Evolutionary conservation across 495 filamentous ascomycete species (phyloP), one percentile per base, ranked within the genome.

Genomic region (Hypoxylon rickii): DNA sequence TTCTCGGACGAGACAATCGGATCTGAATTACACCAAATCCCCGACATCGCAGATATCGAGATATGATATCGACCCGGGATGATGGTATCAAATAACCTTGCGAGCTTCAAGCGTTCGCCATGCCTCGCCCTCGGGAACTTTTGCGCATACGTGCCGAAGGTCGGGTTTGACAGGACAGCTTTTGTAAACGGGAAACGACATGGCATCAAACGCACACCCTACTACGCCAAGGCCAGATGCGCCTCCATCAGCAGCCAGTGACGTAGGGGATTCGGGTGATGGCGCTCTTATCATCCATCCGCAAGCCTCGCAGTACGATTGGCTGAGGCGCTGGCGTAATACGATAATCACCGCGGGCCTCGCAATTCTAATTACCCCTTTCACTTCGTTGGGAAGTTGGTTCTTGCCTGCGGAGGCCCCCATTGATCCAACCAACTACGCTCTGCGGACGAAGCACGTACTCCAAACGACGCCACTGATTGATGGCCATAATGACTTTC

Each of bases 401-500:
- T 17, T 56, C 19, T 34, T 15, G 15, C 29, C 19, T 1, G 36
- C 44, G 2, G 52, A 49, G 18, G 21, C 51, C 0, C 32, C 51
- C 0, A 55, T 55, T 13, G 51, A 55, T 8, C 51, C 51, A 34
- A 55, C 51, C 7, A 36, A 55, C 26, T 55, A 47, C 15, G 43
- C 51, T 2, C 19, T 55, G 10, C 36, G 51, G 7, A 55, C 51
- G 5, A 55, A 55, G 21, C 43, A 36, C 26, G 16, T 55, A 19
- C 36, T 55, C 3, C 20, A 40, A 20, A 55, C 20, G 3, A 49
- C 53, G 3, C 53, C 53, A 0, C 53, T 59, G 21, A 67, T 69
- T 17, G 68, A 71, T 42, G 66, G 66, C 3, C 68, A 71, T 24
- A 69, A 69, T 44, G 66, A 69, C 15, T 50, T 69, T 2, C 68